Evolutionary conservation across 495 filamentous ascomycete genomes (phyloP).

Genomic region (Aspergillus affinis): DNA sequence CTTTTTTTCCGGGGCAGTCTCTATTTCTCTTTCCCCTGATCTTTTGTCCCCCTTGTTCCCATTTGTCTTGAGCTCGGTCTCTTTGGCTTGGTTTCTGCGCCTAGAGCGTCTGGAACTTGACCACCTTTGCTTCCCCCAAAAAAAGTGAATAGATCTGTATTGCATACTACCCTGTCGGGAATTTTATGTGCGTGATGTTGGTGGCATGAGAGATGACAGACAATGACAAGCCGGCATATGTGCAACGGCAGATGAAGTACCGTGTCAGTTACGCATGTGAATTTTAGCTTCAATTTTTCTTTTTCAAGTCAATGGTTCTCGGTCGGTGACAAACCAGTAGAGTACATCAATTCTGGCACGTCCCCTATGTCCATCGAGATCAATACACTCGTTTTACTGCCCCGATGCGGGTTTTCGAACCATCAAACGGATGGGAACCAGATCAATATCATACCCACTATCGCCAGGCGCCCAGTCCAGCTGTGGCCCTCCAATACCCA

Average conservation of each 20-base stretch:
- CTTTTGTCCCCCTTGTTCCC: conserved; percentile 17
- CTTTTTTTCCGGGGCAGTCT: conserved; percentile 14
- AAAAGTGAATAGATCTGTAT: conserved; percentile 33
- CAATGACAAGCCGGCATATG: conserved; percentile 20
- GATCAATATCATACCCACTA: background rate
- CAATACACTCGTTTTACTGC: background rate
- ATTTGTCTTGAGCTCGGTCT: background rate
- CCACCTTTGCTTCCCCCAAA: background rate
- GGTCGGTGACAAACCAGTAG: background rate
- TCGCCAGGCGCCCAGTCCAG: background rate
- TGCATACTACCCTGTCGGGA: conserved; percentile 23
- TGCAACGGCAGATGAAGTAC: conserved; percentile 6
- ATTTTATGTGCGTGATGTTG: conserved; percentile 24
- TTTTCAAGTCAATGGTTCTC: background rate
- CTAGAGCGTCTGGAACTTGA: conserved; percentile 18
- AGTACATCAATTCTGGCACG: background rate
- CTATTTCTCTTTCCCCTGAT: conserved; percentile 18
- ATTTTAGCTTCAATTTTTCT: background rate
- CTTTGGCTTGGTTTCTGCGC: conserved; percentile 21
- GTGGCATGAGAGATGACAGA: conserved; percentile 33
- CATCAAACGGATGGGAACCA: background rate
- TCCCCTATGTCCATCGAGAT: no score
- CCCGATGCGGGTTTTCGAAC: background rate
- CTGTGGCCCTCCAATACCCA: background rate
- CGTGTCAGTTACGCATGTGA: background rate